Conservation (phyloP, 495 filamentous ascomycete species). For the Penicillium subrubescens region DNA sequence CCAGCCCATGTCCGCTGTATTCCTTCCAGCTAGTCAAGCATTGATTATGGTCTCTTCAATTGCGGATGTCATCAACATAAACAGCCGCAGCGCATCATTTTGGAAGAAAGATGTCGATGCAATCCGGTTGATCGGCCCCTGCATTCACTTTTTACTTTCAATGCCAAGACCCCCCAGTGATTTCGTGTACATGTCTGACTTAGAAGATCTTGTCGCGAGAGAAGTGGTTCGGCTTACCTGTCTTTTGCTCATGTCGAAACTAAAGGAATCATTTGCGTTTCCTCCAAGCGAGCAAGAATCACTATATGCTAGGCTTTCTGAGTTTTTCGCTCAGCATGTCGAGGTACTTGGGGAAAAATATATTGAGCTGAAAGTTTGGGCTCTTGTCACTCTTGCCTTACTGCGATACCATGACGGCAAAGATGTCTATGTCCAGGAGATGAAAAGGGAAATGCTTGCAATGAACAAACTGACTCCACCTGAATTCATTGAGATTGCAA, state of each 20-base stretch:
- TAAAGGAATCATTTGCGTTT: conserved; percentile 4
- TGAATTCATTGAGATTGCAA: conserved; percentile 1
- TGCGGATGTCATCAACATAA: conserved; percentile 8
- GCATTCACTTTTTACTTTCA: conserved; percentile 10
- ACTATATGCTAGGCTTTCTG: neutral
- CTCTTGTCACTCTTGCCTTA: conserved; percentile 4
- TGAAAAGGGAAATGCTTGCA: conserved; percentile 3
- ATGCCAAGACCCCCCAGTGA: conserved; percentile 6
- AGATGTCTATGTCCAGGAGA: conserved; percentile 5
- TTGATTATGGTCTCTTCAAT: conserved; percentile 9
- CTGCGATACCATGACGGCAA: neutral
- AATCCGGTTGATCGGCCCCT: conserved; percentile 7
- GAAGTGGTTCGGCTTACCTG: conserved; percentile 2
- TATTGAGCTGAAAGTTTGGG: conserved; percentile 5
- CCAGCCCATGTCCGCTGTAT: neutral
- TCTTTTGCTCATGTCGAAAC: conserved; percentile 7
- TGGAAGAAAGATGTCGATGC: conserved; percentile 10
- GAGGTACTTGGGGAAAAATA: neutral
- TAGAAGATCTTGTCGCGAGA: conserved; percentile 5
- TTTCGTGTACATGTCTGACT: neutral
- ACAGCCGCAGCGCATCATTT: conserved; percentile 2
- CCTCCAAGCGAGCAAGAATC: neutral
- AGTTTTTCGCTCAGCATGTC: neutral
- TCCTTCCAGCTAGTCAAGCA: neutral
- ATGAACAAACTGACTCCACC: neutral